Evolutionary conservation across 2,329 filamentous ascomycete species (phyloP), one percentile per base, ranked within the genome.

Genomic region (Ophiostoma tasmaniense): DNA sequence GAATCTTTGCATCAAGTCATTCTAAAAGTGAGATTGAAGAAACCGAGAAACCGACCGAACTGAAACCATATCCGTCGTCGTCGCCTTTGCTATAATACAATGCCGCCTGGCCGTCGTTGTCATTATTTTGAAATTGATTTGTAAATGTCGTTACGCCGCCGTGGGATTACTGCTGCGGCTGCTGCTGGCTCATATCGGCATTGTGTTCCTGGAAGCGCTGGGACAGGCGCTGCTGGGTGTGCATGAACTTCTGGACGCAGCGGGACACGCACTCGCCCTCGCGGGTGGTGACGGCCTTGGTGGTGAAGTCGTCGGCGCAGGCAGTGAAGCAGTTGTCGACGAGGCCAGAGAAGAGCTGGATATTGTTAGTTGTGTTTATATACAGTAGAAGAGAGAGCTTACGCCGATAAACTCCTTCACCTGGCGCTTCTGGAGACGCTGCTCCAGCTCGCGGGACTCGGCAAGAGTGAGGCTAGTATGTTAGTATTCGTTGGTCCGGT

Each of bases 321-420:
- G 95, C 90, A 79, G 92, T 89, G 86, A 99, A 99, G 87, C 95
- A 99, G 81, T 89, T 87, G 79, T 92, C 89, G 75, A 93, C 90
- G 68, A 91, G 85, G 81, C 87, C 89, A 76, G 81, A 82, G 76
- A 86, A 86, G 79, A 87, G 81, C 84, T 87, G 73, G 42, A n/a
- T n/a, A n/a, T 28, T 33, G 66, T 42, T n/a, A 50, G 66, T 11
- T n/a, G 4, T 17, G 35, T 20, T 2, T 22, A 37, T 52, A 69
- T 25, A 69, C 55, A 25, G 8, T 64, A 25, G n/a, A 11, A 37
- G 39, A 30, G 7, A 66, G 25, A 30, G 84, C 92, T 75, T 85
- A 98, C 95, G 76, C 88, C 91, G 90, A 98, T 97, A 79, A 99
- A 98, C 79, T 98, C 94, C 83, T 97, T 97, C 85, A 99, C 92